Evolutionary conservation across 208 protist genomes (phyloP).

Genomic region (Trypanosoma brucei): DNA sequence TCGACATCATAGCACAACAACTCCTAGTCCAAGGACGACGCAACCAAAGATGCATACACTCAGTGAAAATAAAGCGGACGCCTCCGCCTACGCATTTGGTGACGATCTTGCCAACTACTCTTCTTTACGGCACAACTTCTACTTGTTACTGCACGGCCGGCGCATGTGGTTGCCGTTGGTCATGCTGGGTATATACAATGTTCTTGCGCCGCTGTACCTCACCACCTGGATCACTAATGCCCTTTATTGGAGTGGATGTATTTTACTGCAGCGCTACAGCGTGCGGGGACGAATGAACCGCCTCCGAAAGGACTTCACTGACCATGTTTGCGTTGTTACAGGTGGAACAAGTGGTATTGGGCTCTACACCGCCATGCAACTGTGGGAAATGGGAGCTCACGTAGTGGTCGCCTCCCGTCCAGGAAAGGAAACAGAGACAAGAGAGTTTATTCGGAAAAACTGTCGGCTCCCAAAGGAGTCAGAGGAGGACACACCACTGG

Average conservation of each 20-base stretch:
- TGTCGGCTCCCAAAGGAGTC: conserved; percentile 11
- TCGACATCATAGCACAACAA: conserved; percentile 11
- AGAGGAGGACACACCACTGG: conserved; percentile 25
- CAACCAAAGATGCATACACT: conserved; percentile 34
- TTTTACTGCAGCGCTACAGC: conserved; percentile 56
- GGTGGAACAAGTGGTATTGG: conserved; percentile 78
- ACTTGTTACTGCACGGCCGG: conserved; percentile 57
- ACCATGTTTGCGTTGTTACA: conserved; percentile 63
- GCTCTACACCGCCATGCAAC: conserved; percentile 63
- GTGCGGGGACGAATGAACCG: conserved; percentile 53
- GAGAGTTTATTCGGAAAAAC: conserved; percentile 34
- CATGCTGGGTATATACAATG: conserved; percentile 35
- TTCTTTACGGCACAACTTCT: conserved; percentile 34
- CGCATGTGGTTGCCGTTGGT: conserved; percentile 61
- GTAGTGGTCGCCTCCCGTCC: conserved; percentile 52
- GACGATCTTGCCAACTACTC: conserved; percentile 70
- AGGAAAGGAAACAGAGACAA: conserved; percentile 44
- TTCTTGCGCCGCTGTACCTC: conserved; percentile 22
- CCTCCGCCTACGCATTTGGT: conserved; percentile 39
- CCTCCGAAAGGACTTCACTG: conserved; percentile 48
- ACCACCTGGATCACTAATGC: conserved; percentile 24
- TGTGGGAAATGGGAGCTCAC: conserved; percentile 57
- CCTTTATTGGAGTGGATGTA: conserved; percentile 38
- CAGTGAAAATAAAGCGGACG: conserved; percentile 55
- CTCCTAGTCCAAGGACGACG: neutral